A percentile compares a stretch with the other conserved stretches of the same genome.
These are phyloP conservation scores for Pulveroboletus sp. DNA, from an alignment of 768 basidiomycete genomes.

Conservation along the genomic window DNA sequence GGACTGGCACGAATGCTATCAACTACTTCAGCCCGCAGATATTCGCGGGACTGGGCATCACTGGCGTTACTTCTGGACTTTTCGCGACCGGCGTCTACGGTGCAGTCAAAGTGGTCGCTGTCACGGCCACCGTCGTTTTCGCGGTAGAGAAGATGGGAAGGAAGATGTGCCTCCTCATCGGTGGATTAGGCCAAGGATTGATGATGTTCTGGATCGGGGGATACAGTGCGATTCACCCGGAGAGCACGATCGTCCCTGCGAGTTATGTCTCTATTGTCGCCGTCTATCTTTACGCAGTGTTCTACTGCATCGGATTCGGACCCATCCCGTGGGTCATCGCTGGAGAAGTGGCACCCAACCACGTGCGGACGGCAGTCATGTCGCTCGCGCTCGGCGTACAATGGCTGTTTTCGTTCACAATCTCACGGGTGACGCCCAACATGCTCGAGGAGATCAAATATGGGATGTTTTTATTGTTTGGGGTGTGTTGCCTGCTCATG, in stretches of 20 bases:
- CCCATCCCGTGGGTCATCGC: slow-evolving; percentile 31
- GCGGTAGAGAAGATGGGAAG: slow-evolving; percentile 49
- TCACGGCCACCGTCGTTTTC: slow-evolving; percentile 38
- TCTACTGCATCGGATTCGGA: slow-evolving; percentile 35
- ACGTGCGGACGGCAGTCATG: slow-evolving; percentile 34
- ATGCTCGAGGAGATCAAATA: slow-evolving; percentile 32
- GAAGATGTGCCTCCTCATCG: slow-evolving; percentile 46
- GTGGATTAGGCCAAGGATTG: slow-evolving; percentile 44
- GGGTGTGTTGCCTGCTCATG: slow-evolving; percentile 32
- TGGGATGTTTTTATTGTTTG: slow-evolving; percentile 34
- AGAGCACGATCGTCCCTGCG: slow-evolving; percentile 26
- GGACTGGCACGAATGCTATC: slow-evolving; percentile 53
- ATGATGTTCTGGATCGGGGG: slow-evolving; percentile 39
- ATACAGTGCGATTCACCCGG: slow-evolving; percentile 32
- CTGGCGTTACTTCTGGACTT: slow-evolving; percentile 39
- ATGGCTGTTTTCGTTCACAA: slow-evolving; percentile 37
- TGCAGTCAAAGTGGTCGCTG: slow-evolving; percentile 40
- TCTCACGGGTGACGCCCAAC: slow-evolving; percentile 37
- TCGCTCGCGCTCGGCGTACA: slow-evolving; percentile 31
- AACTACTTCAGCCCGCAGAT: slow-evolving; percentile 54
- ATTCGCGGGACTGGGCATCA: slow-evolving; percentile 46
- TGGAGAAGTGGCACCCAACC: slow-evolving; percentile 37
- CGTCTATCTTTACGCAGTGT: slow-evolving; percentile 37
- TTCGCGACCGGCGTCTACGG: slow-evolving; percentile 48
- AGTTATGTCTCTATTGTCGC: slow-evolving; percentile 38